Evolutionary conservation across 495 filamentous ascomycete species (phyloP).

Genomic region (Penicillium egyptiacum): DNA sequence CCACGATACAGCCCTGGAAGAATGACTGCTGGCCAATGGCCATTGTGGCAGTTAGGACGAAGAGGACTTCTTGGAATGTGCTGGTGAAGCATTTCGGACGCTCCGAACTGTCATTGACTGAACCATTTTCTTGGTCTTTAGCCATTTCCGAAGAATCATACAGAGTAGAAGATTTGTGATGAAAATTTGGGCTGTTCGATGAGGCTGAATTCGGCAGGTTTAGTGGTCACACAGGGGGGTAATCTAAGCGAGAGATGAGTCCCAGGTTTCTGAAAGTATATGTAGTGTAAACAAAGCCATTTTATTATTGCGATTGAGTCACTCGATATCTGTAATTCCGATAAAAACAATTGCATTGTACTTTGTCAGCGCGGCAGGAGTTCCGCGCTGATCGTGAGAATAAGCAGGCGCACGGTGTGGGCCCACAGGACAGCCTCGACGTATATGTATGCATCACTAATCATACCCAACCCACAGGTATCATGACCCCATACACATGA

Average conservation of each 20-base stretch:
- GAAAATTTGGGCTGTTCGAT: not conserved
- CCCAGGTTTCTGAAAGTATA: not conserved
- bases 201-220: not conserved
- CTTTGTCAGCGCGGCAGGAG: not conserved
- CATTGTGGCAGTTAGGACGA: constrained; percentile 67
- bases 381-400: not conserved
- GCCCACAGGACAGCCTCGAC: not conserved
- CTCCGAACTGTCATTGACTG: constrained; percentile 13
- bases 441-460: not conserved
- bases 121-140: constrained; percentile 18
- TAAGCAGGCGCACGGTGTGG: not conserved
- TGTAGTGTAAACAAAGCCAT: not conserved
- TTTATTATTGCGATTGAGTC: not conserved
- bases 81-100: constrained; percentile 61
- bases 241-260: not conserved
- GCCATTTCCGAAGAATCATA: not conserved
- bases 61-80: constrained; percentile 63
- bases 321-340: too few species aligned
- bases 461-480: not conserved
- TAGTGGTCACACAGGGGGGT: not conserved
- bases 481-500: not conserved
- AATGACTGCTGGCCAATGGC: constrained; percentile 66
- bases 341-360: too few species aligned
- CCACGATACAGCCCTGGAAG: constrained; percentile 56
- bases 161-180: not conserved